Base-by-base conservation (phyloP, 805 yeast species). In the Diddensiella transvaalensis region DNA sequence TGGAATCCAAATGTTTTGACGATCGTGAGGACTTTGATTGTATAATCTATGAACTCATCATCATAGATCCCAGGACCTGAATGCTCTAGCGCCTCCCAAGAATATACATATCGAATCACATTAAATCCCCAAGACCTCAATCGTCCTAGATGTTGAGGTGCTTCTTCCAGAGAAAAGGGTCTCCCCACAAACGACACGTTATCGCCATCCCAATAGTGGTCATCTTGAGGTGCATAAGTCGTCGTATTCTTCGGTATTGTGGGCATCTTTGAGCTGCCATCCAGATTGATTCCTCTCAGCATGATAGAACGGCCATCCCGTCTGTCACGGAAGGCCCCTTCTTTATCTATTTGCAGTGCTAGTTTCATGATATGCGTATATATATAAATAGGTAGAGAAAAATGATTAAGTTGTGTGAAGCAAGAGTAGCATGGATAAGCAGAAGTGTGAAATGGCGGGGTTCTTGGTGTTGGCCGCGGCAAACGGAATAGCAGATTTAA, bases 71-170 rank as follows among this genome's bases (percentile, higher is more conserved):
- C 93, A 0, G 97, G 97, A 0, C 95, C 96, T 48, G 68, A 71
- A 58, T 89, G 96, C 62, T 90, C 96, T 6, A 89, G 60, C 0
- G 96, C 91, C 60, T 89, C 97, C 96, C 96, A 89, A 1, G 93
- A 83, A 42, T 86, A 71, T n/a, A 87, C 71, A 60, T 80, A 85
- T 50, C 97, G 69, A 22, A 90, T 74, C 4, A 84, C 75, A 62
- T 89, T 89, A 66, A 75, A 87, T 1, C 97, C 97, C 75, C 90
- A 77, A 2, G 83, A 72, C 61, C 83, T 85, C 61, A 89, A 78
- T 48, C 96, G 70, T 13, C 62, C 69, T 36, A 87, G 71, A 63
- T 89, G 96, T 44, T 64, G 70, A 49, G 73, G 80, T 0, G 93
- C 90, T 30, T 87, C 90, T 3, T 73, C 79, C 13, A 88, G 59